Conservation (phyloP, 495 filamentous ascomycete species). For the Penicillium verhagenii region DNA sequence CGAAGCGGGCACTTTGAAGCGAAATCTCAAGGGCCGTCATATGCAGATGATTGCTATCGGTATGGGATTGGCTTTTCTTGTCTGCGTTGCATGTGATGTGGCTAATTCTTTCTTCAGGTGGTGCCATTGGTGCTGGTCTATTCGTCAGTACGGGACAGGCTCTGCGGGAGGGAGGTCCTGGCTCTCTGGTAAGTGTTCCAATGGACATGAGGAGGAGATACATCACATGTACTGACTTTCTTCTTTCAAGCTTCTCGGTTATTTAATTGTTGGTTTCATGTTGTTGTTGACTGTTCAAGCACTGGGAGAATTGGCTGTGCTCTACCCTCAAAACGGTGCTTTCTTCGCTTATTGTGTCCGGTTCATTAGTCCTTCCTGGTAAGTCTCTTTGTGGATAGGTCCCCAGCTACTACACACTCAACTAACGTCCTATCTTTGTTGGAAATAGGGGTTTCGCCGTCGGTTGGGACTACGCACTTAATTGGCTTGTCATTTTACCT, state of each 20-base stretch:
- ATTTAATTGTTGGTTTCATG: conserved; percentile 53
- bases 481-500: conserved; percentile 61
- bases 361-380: conserved; percentile 59
- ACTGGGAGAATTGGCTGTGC: conserved; percentile 66
- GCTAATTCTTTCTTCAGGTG: conserved; percentile 28
- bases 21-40: conserved; percentile 55
- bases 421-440: not conserved
- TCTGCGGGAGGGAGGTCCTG: conserved; percentile 42
- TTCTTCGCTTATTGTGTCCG: conserved; percentile 56
- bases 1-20: conserved; percentile 48
- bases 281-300: conserved; percentile 60
- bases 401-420: not conserved
- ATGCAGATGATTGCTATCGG: conserved; percentile 79
- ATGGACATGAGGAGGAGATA: not conserved
- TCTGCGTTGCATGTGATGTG: not conserved
- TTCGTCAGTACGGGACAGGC: conserved; percentile 51
- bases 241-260: conserved; percentile 45
- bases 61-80: conserved; percentile 13
- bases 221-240: not conserved
- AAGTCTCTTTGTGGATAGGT: not conserved
- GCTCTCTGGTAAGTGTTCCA: conserved; percentile 23
- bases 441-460: conserved; percentile 46
- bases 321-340: conserved; percentile 66
- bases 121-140: conserved; percentile 54
- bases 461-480: conserved; percentile 68